Base-by-base conservation (phyloP, 1,284 basidiomycete species). In the Austroboletus novae-zelandiae region DNA sequence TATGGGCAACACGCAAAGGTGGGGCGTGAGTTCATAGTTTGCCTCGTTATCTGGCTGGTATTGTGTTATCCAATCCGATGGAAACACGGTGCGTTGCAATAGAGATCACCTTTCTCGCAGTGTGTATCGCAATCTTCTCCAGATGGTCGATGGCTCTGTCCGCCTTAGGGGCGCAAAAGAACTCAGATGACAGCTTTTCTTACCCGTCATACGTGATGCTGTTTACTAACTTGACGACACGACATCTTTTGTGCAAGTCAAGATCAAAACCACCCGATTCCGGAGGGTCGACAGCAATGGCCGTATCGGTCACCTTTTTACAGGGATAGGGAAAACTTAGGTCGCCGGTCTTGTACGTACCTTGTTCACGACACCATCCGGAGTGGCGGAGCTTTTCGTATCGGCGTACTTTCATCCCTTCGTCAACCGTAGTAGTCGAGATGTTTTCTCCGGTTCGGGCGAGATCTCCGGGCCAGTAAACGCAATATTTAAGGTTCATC, bases 181-280 rank as follows among this genome's bases (percentile, higher is more conserved):
- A 1, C 11, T 11, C 15, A 14, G 14, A 15, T 9, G 10, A 90
- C 84, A 44, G 86, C 92, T 61, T 11, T 31, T 11, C 15, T 35
- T 35, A 35, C 34, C 34, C 9, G 14, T 35, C 34, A 35, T 35
- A 35, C 9, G 34, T 35, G 15, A 11, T 11, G 30, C 30, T 31
- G 30, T 97, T 97, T 5, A 92, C 94, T 2, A 97, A 77, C 67
- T 97, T 97, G 47, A 97, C 71, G 54, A 96, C 71, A 14, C 91
- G 76, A 64, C 91, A 89, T 37, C 89, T 75, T 57, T 94, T 90
- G 1, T 94, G 92, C 1, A 96, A 67, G 56, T 93, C 89, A 6
- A 91, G 68, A 35, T 89, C 86, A 47, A 84, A 81, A 34, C 79
- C 73, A 37, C 52, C 53, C n/a, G 76, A 73, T 48, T 84, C 81